Conservation (phyloP, 2,329 filamentous ascomycete species). For the Alternaria sp. region DNA sequence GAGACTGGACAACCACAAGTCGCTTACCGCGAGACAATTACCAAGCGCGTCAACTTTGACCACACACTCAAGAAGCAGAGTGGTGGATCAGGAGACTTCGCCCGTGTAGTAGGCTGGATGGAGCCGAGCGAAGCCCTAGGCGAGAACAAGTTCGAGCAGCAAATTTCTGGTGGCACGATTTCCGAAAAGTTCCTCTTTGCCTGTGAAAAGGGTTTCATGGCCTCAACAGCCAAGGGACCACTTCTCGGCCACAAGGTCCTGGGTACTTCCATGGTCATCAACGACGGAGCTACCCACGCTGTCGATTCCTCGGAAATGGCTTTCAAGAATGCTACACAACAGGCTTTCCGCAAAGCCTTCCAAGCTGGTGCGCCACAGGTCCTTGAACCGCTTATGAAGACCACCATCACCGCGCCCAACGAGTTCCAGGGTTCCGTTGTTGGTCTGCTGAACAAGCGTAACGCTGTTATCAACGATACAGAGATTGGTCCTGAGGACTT, state of each 20-base stretch:
- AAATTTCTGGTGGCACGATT: slow-evolving; percentile 88
- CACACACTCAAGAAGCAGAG: slow-evolving; percentile 95
- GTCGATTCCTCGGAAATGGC: slow-evolving; percentile 97
- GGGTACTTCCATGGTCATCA: slow-evolving; percentile 88
- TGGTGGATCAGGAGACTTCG: slow-evolving; percentile 94
- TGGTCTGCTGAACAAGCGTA: slow-evolving; percentile 94
- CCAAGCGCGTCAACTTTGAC: slow-evolving; percentile 82
- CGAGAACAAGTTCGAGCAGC: slow-evolving; percentile 84
- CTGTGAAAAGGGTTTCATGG: slow-evolving; percentile 92
- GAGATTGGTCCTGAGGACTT: slow-evolving; percentile 96
- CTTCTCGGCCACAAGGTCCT: slow-evolving; percentile 93
- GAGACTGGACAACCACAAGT: slow-evolving; percentile 96
- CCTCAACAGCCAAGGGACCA: slow-evolving; percentile 84
- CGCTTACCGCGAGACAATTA: slow-evolving; percentile 94
- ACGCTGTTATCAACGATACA: slow-evolving; percentile 92
- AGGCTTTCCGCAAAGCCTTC: slow-evolving; percentile 97
- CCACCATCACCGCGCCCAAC: slow-evolving; percentile 90
- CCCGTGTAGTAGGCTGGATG: slow-evolving; percentile 89
- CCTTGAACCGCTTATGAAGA: slow-evolving; percentile 98
- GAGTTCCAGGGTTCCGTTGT: slow-evolving; percentile 98
- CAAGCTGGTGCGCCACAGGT: slow-evolving; percentile 80
- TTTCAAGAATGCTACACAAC: slow-evolving; percentile 93
- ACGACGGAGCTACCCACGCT: slow-evolving; percentile 95
- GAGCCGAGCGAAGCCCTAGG: slow-evolving; percentile 80
- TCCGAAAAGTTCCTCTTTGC: slow-evolving; percentile 95